phyloP scores from a whole-genome alignment of 208 protist species.

The Leishmania braziliensis region DNA sequence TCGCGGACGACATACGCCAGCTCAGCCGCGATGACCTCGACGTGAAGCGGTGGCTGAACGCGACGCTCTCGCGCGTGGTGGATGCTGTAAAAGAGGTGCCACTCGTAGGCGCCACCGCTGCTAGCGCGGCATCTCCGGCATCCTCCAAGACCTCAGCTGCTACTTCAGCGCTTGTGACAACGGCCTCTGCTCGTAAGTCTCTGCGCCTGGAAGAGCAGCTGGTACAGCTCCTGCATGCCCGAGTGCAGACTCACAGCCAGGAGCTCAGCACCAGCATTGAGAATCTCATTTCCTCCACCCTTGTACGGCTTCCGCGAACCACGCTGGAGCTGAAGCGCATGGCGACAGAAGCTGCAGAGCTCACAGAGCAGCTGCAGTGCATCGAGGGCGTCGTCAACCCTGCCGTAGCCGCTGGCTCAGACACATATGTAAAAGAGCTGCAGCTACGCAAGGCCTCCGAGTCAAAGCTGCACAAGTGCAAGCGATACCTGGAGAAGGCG shows the following conservation, averaged over 20 bases:
- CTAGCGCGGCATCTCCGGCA: neutral
- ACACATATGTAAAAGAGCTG: conserved; percentile 34
- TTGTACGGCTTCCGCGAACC: conserved; percentile 70
- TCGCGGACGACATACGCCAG: conserved; percentile 32
- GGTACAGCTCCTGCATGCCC: conserved; percentile 45
- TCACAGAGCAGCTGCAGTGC: conserved; percentile 48
- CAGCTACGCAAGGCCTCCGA: conserved; percentile 43
- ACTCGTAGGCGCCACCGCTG: neutral
- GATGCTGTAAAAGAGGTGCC: conserved; percentile 18
- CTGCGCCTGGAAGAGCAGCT: conserved; percentile 38
- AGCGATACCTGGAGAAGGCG: conserved; percentile 48
- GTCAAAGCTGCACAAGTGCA: conserved; percentile 55
- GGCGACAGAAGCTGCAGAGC: conserved; percentile 52
- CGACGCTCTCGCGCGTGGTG: conserved; percentile 31
- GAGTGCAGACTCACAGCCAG: conserved; percentile 58
- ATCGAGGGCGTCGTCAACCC: conserved; percentile 45
- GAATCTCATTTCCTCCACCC: conserved; percentile 62
- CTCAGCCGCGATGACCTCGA: conserved; percentile 41
- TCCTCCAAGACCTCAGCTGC: neutral
- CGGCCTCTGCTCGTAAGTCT: conserved; percentile 1
- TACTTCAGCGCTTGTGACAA: neutral
- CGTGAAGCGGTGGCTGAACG: conserved; percentile 64
- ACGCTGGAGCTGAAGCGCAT: conserved; percentile 75
- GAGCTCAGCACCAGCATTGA: conserved; percentile 56
- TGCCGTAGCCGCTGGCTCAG: conserved; percentile 14